Evolutionary conservation across 140 eudicot species (phyloP).

Genomic region (Cichorium intybus): DNA sequence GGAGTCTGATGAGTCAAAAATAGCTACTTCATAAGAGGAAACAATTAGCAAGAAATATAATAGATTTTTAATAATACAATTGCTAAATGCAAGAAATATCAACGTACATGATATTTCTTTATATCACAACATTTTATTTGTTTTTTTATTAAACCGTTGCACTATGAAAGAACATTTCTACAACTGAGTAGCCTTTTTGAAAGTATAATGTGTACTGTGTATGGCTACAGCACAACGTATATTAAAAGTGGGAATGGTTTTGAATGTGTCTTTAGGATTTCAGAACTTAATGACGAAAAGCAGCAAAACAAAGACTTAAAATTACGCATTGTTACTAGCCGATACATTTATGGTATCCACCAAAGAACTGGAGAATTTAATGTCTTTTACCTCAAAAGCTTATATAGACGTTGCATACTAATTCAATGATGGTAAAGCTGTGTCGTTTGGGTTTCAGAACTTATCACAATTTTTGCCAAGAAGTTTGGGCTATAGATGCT

Average conservation of each 20-base stretch:
- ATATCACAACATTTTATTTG: no score
- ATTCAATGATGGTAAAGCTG: slow-evolving; percentile 44
- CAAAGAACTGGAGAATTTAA: slow-evolving; percentile 21
- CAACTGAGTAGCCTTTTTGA: no score
- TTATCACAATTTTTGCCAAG: no score
- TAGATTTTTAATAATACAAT: no score
- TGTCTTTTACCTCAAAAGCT: slow-evolving; percentile 36
- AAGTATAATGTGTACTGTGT: no score
- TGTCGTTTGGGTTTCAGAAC: no score
- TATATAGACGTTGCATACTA: slow-evolving; percentile 43
- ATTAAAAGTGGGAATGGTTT: slow-evolving; percentile 41
- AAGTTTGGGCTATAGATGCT: no score
- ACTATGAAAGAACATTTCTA: no score
- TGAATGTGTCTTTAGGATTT: slow-evolving; percentile 39
- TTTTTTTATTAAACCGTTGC: no score
- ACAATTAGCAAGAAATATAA: slow-evolving; percentile 57
- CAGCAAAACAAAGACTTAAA: slow-evolving; percentile 36
- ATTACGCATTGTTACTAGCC: slow-evolving; percentile 36
- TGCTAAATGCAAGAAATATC: no score
- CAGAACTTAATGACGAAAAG: slow-evolving; percentile 37
- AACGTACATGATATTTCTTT: no score
- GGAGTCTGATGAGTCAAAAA: slow-evolving; percentile 75
- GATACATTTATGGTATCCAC: slow-evolving; percentile 35
- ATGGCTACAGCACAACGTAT: no score
- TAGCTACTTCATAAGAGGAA: slow-evolving; percentile 36